A percentile compares a stretch with the other conserved stretches of the same genome.
Evolutionary conservation across 768 basidiomycete species (phyloP).

Genomic region (Amanita molliuscula): DNA sequence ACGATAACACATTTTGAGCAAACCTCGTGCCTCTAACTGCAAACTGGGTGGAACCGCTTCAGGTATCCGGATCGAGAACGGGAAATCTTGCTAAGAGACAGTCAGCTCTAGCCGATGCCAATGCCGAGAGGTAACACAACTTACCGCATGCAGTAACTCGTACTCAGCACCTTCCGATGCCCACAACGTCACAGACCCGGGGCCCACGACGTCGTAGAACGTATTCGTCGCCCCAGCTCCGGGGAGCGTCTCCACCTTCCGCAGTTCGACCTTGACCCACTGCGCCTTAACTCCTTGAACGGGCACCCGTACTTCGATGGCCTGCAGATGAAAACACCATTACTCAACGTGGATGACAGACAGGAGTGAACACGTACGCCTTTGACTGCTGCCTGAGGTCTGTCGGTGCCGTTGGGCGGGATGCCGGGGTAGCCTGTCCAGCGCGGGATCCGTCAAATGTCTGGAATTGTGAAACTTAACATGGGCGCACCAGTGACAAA

Average conservation of each 20-base stretch:
- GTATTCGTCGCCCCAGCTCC: slow-evolving; percentile 59
- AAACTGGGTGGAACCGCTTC: slow-evolving; percentile 86
- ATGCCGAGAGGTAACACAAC: slow-evolving; percentile 16
- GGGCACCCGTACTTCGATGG: slow-evolving; percentile 76
- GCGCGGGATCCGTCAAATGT: slow-evolving; percentile 1
- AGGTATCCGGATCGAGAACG: slow-evolving; percentile 85
- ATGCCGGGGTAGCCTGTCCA: slow-evolving; percentile 73
- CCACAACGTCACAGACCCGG: slow-evolving; percentile 80
- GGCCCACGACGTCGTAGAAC: slow-evolving; percentile 74
- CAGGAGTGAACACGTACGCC: slow-evolving; percentile 45
- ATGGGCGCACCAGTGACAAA: slow-evolving; percentile 63
- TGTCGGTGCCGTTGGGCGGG: slow-evolving; percentile 63
- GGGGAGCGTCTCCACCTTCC: slow-evolving; percentile 80
- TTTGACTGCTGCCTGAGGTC: slow-evolving; percentile 77
- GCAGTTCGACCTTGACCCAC: slow-evolving; percentile 86
- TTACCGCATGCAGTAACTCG: slow-evolving; percentile 54
- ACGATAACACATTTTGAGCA: slow-evolving; percentile 10
- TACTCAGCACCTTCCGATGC: slow-evolving; percentile 53
- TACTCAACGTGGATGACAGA: background rate
- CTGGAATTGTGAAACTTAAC: slow-evolving; percentile 3
- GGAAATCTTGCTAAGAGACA: slow-evolving; percentile 79
- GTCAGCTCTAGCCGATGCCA: too few relatives aligned
- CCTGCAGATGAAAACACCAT: too few relatives aligned
- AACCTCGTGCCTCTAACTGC: slow-evolving; percentile 67
- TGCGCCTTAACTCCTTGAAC: slow-evolving; percentile 76